Base-by-base conservation (phyloP, 1,139 yeast species). In the Yamadazyma membranifaciens region DNA sequence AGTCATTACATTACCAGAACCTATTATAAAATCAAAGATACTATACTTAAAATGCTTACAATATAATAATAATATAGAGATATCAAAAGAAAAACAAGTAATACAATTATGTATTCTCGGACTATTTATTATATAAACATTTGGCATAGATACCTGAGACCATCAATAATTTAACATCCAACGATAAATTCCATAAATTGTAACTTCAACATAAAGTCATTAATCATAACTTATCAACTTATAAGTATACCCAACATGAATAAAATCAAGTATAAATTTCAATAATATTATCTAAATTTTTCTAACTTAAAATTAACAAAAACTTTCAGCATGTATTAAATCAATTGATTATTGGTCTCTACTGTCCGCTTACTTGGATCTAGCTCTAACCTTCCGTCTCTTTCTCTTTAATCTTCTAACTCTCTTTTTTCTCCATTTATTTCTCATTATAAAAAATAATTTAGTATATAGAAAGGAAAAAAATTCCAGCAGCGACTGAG, bases 361-460 rank as follows among this genome's bases (percentile, higher is more conserved):
- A 15, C 51, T 64, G 76, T 73, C 79, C 83, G 86, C 79, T 83
- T 83, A 85, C 83, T 85, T 85, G 80, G 92, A 84, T 87, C 97
- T 87, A 77, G 97, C 97, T 87, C 97, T 87, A 67, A 89, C 96
- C 95, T 88, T 88, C 95, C 97, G 95, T 85, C 97, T 86, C 95
- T 89, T 89, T 84, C 96, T 87, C 86, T 89, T 89, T 72, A 89
- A 87, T 87, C 96, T 87, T 87, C 97, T 88, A 78, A 85, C 95
- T 88, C 97, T 88, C 95, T 89, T 89, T 86, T 89, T 89, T 87
- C 96, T 88, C 97, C 96, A 87, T 83, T 85, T 85, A 77, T 82
- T 80, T 83, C 95, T 84, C 95, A 85, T 85, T 52, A 57, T 70
- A 65, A 67, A 49, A 47, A 46, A 49, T 42, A 37, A 40, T 37